Percentiles rank a stretch among this genome's conserved stretches.
Evolutionary conservation across 1,139 yeast genomes (phyloP).

Genomic region (Zygosaccharomyces pseudobailii): DNA sequence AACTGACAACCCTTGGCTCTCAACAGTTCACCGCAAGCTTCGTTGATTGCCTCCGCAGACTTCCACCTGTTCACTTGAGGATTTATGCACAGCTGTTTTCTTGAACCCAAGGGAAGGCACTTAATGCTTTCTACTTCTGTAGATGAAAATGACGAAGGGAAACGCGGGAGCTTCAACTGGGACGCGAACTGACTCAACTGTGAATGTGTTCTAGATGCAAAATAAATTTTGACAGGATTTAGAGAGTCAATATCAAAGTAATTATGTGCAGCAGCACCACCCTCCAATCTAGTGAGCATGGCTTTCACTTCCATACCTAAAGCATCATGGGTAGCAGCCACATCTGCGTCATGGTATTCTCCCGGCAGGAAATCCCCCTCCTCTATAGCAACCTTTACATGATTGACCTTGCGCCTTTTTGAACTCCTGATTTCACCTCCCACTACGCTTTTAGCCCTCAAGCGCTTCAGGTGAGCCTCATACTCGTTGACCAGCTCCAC

Average conservation of each 20-base stretch:
- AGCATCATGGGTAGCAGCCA: not conserved
- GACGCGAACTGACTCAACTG: slow-evolving; percentile 78
- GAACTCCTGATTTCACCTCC: slow-evolving; percentile 1
- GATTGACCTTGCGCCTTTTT: slow-evolving; percentile 20
- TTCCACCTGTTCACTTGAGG: slow-evolving; percentile 48
- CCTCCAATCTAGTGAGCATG: slow-evolving; percentile 38
- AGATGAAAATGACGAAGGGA: slow-evolving; percentile 54
- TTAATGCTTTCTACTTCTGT: slow-evolving; percentile 46
- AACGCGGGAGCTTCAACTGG: slow-evolving; percentile 59
- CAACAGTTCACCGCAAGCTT: slow-evolving; percentile 75
- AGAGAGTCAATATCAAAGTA: slow-evolving; percentile 17
- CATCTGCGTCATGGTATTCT: slow-evolving; percentile 33
- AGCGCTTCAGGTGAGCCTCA: slow-evolving; percentile 37
- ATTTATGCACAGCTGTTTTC: slow-evolving; percentile 82
- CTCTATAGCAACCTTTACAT: slow-evolving; percentile 22
- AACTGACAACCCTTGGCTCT: slow-evolving; percentile 52
- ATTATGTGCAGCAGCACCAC: slow-evolving; percentile 4
- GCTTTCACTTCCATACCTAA: slow-evolving; percentile 40
- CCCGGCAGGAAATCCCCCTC: slow-evolving; percentile 24
- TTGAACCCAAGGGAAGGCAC: slow-evolving; percentile 69
- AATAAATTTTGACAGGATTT: slow-evolving; percentile 52
- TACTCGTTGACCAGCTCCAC: slow-evolving; percentile 37
- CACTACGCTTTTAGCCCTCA: slow-evolving; percentile 15
- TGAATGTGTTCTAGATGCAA: slow-evolving; percentile 87
- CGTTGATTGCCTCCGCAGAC: slow-evolving; percentile 61